Evolutionary conservation across 371 early-diverging fungal species (phyloP), one percentile per base, ranked within the genome.

Genomic region (Mortierella sp.): DNA sequence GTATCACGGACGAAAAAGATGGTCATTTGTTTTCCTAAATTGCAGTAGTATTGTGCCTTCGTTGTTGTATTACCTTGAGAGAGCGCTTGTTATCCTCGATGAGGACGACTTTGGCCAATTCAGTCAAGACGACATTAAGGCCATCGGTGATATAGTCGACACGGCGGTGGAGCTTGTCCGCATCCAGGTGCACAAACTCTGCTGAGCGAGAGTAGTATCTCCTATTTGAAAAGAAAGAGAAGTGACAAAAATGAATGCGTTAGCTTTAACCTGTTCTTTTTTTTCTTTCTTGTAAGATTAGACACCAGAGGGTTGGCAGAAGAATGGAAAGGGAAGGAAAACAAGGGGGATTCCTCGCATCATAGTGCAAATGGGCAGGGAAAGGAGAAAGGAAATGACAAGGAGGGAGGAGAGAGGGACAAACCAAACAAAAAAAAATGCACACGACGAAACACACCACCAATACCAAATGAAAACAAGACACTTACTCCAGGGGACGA

Each of bases 61-160:
- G 8, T 72, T 70, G 41, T 2, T 58, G 24, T 41, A 24, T 75
- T 74, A 80, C 81, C 81, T 82, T 82, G 38, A 82, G 72, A 65
- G 78, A 77, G n/a, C 90, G 89, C 79, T 87, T 84, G 78, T 89
- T 91, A 74, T 92, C 90, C 76, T 92, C 90, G 74, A 92, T 89
- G 65, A 92, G 82, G 1, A 91, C 87, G 11, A 92, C 73, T 58
- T 89, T 89, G 70, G 90, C 89, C 24, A 91, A 70, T 77, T 91
- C 89, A 16, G 88, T 90, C 32, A 89, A 76, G 35, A 90, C 75
- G 1, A 88, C 88, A 56, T 92, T 91, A 21, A 88, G 74, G 2
- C 91, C 91, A 78, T 92, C 84, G n/a, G 81, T 84, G n/a, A 78
- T 41, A 51, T 73, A 75, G n/a, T 81, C 78, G n/a, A 84, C 81